Evolutionary conservation across 2,329 filamentous ascomycete genomes (phyloP), one percentile per base, ranked within the genome.

Genomic region (Aureobasidium musti): DNA sequence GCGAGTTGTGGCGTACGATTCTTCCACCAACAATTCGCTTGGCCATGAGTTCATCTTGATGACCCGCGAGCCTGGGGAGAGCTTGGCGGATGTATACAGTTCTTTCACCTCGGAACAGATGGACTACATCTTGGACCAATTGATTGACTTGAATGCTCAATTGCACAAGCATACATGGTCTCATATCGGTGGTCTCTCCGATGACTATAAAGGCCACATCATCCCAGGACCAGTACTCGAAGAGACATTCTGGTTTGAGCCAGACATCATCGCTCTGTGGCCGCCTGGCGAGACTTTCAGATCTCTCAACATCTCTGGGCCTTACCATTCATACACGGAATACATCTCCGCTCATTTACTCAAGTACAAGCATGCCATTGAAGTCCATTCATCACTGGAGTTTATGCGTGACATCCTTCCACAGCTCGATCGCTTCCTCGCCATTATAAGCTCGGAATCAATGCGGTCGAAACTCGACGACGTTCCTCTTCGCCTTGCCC

Each of bases 241-340:
- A 8, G 63, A 65, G 17, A 33, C 23, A 8, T 57, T 56, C 26
- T 65, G 63, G 50, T 35, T 35, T 7, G 35, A 35, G 37, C 49
- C 63, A 33, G 63, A 65, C n/a, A 65, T 65, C 7, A 5, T 23
- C 1, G n/a, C 21, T 26, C 19, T 23, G 19, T 65, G 63, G 63
- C 63, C 63, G 10, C 1, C 39, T n/a, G 21, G 19, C 13, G 49
- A 65, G 28, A 54, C 49, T 7, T 33, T 56, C 17, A 10, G 28
- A 13, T 49, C 45, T 6, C 23, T 49, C 1, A 49, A 49, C 23
- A 28, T 28, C 11, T 28, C 23, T 8, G 45, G 23, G 17, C 21
- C 45, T 17, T 49, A 5, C 11, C 0, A 8, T 3, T 28, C 23
- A 1, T 49, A 49, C 23, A 28, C 23, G 5, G 23, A 14, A 5